Percentiles rank a stretch among this genome's conserved stretches.
Evolutionary conservation across 2,329 filamentous ascomycete species (phyloP).

Genomic region (Graphilbum sp.): DNA sequence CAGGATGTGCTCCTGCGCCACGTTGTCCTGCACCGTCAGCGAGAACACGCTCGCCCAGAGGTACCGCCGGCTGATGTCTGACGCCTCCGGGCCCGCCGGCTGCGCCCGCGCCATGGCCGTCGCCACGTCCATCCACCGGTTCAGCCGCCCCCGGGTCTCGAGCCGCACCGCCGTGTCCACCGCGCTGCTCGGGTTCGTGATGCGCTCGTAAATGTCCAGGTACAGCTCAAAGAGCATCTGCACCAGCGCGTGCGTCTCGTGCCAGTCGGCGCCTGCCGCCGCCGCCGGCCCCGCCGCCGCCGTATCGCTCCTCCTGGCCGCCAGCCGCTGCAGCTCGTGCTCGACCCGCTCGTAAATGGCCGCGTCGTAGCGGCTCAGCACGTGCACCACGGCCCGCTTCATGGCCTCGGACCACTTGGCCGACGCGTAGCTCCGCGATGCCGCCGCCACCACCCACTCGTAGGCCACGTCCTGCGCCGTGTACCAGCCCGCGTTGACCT

Average conservation of each 20-base stretch:
- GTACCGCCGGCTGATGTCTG: conserved; percentile 31
- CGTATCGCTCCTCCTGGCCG: neutral
- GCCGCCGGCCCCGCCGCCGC: neutral
- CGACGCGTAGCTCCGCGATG: conserved; percentile 34
- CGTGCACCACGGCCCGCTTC: conserved; percentile 39
- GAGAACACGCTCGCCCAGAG: conserved; percentile 40
- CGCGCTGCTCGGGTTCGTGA: conserved; percentile 38
- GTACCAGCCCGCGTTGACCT: conserved; percentile 32
- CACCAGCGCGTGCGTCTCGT: conserved; percentile 25
- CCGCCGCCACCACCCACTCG: conserved; percentile 34
- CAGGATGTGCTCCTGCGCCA: conserved; percentile 18
- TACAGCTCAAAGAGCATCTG: conserved; percentile 47
- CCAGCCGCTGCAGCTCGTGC: conserved; percentile 11
- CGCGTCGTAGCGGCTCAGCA: conserved; percentile 37
- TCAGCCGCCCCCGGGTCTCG: conserved; percentile 32
- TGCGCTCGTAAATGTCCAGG: conserved; percentile 42
- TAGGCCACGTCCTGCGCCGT: conserved; percentile 40
- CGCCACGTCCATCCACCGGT: conserved; percentile 34
- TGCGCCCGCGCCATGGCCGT: conserved; percentile 25
- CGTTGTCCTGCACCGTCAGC: conserved; percentile 25
- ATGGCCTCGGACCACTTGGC: conserved; percentile 40
- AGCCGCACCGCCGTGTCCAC: conserved; percentile 31
- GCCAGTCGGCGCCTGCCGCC: neutral
- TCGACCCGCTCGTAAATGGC: conserved; percentile 30
- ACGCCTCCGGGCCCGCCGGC: conserved; percentile 7